These are phyloP conservation scores for Kodamaea fungicola DNA, from an alignment of 1,139 yeast genomes.

Conservation along the genomic window DNA sequence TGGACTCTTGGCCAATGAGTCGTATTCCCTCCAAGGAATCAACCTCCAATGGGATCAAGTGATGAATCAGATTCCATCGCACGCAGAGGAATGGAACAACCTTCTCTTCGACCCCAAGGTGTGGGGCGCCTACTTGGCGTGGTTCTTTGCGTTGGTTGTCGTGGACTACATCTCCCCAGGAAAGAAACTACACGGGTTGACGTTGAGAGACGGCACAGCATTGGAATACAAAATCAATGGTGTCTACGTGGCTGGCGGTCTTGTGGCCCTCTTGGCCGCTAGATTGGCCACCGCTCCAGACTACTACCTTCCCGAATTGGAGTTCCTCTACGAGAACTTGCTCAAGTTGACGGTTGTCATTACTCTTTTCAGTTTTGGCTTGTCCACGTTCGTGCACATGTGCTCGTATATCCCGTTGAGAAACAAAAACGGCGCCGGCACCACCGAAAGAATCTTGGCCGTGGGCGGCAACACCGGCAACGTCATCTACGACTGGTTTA, in stretches of 20 bases:
- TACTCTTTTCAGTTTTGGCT: slow-evolving; percentile 56
- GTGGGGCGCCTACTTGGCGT: slow-evolving; percentile 64
- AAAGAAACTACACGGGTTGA: slow-evolving; percentile 57
- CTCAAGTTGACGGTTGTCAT: slow-evolving; percentile 63
- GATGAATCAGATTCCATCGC: slow-evolving; percentile 22
- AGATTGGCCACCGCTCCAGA: slow-evolving; percentile 52
- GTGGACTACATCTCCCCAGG: slow-evolving; percentile 79
- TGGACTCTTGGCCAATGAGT: slow-evolving; percentile 55
- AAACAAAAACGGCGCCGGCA: slow-evolving; percentile 49
- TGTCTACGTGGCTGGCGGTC: slow-evolving; percentile 45
- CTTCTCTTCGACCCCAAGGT: slow-evolving; percentile 38
- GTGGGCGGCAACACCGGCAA: slow-evolving; percentile 84
- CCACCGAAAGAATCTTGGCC: slow-evolving; percentile 71
- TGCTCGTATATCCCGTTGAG: slow-evolving; percentile 61
- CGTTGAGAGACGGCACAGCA: slow-evolving; percentile 69
- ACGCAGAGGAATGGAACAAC: slow-evolving; percentile 21
- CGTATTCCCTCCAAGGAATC: slow-evolving; percentile 51
- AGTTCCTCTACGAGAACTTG: slow-evolving; percentile 66
- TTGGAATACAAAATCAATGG: slow-evolving; percentile 85
- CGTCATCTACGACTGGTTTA: slow-evolving; percentile 85
- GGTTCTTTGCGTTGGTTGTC: slow-evolving; percentile 67
- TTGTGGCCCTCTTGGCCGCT: slow-evolving; percentile 44
- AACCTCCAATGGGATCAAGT: slow-evolving; percentile 39
- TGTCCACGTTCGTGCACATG: slow-evolving; percentile 65
- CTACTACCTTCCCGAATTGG: slow-evolving; percentile 69